Conservation (phyloP, 202 grass and related monocot species). For the Schoenoplectus tabernaemontani region DNA sequence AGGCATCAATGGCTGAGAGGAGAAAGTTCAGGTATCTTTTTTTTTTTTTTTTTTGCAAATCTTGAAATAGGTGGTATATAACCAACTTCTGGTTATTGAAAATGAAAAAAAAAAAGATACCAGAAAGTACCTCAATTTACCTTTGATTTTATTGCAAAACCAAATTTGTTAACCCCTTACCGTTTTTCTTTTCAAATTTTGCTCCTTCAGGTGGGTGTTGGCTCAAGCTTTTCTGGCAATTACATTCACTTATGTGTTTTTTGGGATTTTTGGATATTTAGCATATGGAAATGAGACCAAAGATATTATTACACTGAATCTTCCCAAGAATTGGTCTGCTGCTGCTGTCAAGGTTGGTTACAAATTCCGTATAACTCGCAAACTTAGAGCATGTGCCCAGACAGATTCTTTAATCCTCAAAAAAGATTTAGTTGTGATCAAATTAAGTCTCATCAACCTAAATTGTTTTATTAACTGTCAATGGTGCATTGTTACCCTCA, state of each 20-base stretch:
- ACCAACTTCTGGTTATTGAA: background rate
- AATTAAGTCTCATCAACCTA: background rate
- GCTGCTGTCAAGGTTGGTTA: constrained; percentile 66
- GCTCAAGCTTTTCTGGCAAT: constrained; percentile 67
- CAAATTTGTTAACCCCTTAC: background rate
- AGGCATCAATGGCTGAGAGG: constrained; percentile 76
- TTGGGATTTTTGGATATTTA: constrained; percentile 77
- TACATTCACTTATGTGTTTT: constrained; percentile 52
- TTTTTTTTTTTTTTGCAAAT: background rate
- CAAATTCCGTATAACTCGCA: constrained; percentile 8
- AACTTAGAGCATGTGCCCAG: background rate
- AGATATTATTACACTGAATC: constrained; percentile 96
- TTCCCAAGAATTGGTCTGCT: constrained; percentile 62
- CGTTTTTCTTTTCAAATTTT: background rate
- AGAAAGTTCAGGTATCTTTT: constrained; percentile 39
- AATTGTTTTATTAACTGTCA: background rate
- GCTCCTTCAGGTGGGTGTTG: constrained; percentile 39
- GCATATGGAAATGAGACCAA: constrained; percentile 74
- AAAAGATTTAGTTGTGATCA: background rate
- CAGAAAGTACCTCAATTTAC: background rate
- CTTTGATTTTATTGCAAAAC: background rate
- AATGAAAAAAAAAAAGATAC: background rate
- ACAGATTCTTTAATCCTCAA: background rate
- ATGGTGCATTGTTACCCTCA: background rate
- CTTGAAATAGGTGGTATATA: background rate